A percentile compares a stretch with the other conserved stretches of the same genome.
These are phyloP conservation scores for Saprolegnia diclina DNA, from an alignment of 352 stramenopile species.

Conservation along the genomic window DNA sequence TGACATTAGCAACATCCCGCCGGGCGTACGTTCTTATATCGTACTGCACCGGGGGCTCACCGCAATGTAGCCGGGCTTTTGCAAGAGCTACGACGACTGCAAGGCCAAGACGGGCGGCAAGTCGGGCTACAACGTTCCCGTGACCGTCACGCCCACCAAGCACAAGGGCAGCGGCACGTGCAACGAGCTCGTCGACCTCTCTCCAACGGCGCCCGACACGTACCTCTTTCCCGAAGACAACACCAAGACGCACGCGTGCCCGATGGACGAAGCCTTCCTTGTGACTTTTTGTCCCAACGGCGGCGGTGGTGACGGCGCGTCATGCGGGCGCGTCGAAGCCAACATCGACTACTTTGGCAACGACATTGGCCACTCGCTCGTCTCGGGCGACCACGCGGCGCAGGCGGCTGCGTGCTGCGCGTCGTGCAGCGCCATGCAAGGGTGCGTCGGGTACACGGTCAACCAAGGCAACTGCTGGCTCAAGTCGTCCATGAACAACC, in stretches of 20 bases:
- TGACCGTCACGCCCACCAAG: constrained; percentile 37
- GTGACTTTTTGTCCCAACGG: constrained; percentile 49
- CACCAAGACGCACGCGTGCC: constrained; percentile 59
- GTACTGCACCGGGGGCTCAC: not conserved
- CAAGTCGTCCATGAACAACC: not conserved
- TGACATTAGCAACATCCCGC: constrained; percentile 61
- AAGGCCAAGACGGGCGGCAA: constrained; percentile 39
- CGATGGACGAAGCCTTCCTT: constrained; percentile 33
- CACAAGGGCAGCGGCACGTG: constrained; percentile 31
- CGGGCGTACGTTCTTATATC: constrained; percentile 20
- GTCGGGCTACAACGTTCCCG: constrained; percentile 50
- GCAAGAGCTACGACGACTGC: constrained; percentile 37
- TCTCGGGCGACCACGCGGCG: not conserved
- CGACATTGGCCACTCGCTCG: not conserved
- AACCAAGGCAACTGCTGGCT: not conserved
- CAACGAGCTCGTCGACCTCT: constrained; percentile 32
- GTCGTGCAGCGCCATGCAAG: not conserved
- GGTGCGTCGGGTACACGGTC: not conserved
- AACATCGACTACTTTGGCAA: not conserved
- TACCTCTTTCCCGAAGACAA: constrained; percentile 62
- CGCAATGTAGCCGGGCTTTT: constrained; percentile 29
- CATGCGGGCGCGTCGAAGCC: not conserved
- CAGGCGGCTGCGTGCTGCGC: not conserved
- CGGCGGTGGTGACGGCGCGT: not conserved
- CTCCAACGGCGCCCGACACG: constrained; percentile 36